Conservation (phyloP, 2,329 filamentous ascomycete species). For the Fusarium sp. region DNA sequence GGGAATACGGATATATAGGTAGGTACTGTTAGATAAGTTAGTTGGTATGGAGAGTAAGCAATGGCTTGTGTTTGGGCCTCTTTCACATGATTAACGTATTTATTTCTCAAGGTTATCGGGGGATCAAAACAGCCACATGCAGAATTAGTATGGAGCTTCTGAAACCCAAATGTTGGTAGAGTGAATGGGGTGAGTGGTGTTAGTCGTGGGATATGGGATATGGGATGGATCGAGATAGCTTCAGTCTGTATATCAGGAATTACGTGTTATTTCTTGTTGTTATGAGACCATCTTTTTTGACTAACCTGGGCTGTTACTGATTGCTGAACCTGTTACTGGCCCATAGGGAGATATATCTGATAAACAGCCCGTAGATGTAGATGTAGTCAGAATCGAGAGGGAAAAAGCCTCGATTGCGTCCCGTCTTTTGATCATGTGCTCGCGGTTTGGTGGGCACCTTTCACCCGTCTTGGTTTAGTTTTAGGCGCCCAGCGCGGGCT, state of each 20-base stretch:
- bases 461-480: slow-evolving; percentile 13
- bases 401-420: slow-evolving; percentile 33
- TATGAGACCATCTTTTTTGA: not conserved
- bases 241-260: not conserved
- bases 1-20: not conserved
- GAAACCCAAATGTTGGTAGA: not conserved
- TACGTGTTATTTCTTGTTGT: not conserved
- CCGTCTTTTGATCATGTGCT: slow-evolving; percentile 40
- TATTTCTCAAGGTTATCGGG: not conserved
- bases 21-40: not conserved
- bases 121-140: slow-evolving; percentile 11
- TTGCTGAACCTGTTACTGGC: not conserved
- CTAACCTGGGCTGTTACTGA: not conserved
- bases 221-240: not conserved
- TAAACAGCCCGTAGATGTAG: not conserved
- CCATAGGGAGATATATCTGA: not conserved
- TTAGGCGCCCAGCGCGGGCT: slow-evolving; percentile 10
- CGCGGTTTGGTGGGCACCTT: slow-evolving; percentile 29
- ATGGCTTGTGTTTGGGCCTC: not conserved
- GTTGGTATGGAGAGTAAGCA: not conserved
- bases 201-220: not conserved
- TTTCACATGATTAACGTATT: slow-evolving; percentile 13
- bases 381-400: slow-evolving; percentile 28
- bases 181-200: not conserved
- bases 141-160: not conserved